Conservation (phyloP, 345 rosid genomes). For the Draba incana region DNA sequence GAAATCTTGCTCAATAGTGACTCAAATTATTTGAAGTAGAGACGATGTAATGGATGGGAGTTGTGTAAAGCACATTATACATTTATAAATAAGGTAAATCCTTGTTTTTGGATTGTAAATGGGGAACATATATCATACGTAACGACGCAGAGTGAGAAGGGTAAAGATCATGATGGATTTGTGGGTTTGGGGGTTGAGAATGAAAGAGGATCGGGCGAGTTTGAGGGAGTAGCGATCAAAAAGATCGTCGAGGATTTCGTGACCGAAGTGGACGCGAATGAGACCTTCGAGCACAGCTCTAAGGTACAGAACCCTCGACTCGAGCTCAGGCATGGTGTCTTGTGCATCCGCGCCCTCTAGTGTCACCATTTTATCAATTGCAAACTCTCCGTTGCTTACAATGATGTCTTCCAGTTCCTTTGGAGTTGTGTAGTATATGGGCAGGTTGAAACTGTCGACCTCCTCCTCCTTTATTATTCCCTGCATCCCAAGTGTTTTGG, state of each 20-base stretch:
- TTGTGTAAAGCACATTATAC: constrained; percentile 25
- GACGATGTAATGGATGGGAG: constrained; percentile 17
- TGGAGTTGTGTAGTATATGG: constrained; percentile 39
- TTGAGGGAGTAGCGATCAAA: constrained; percentile 31
- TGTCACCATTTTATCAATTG: constrained; percentile 33
- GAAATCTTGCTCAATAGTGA: constrained; percentile 6
- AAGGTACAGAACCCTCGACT: constrained; percentile 34
- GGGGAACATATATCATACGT: constrained; percentile 14
- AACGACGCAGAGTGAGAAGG: constrained; percentile 19
- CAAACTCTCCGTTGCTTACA: constrained; percentile 17
- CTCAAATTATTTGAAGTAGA: constrained; percentile 27
- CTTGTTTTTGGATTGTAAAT: not conserved
- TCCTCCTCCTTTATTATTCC: constrained; percentile 32
- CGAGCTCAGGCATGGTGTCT: constrained; percentile 35
- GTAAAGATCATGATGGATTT: constrained; percentile 40
- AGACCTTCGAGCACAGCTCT: constrained; percentile 38
- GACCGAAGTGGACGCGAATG: constrained; percentile 41
- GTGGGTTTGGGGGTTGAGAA: constrained; percentile 31
- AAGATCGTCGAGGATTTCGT: constrained; percentile 32
- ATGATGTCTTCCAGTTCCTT: constrained; percentile 37
- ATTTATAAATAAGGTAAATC: constrained; percentile 6
- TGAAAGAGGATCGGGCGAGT: constrained; percentile 29
- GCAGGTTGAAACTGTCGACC: constrained; percentile 40
- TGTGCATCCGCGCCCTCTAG: constrained; percentile 25
- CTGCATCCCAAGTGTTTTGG: constrained; percentile 17